Evolutionary conservation across 208 protist genomes (phyloP).

Genomic region (Novymonas esmeraldas): DNA sequence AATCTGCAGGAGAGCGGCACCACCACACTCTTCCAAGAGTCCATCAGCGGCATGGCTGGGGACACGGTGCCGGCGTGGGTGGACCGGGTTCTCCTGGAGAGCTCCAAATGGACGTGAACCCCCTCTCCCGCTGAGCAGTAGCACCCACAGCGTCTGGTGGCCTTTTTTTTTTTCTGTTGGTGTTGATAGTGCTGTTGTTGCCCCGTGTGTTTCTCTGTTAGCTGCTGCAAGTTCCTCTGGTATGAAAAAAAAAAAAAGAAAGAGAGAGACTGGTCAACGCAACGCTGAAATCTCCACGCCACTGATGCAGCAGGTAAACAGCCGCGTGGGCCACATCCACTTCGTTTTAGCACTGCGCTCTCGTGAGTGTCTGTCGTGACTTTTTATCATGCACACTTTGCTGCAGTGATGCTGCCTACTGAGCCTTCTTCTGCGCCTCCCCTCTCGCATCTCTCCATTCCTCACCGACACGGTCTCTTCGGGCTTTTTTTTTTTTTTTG

Average conservation of each 20-base stretch:
- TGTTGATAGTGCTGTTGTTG: neutral
- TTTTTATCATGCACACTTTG: too few relatives aligned
- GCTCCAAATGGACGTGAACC: neutral
- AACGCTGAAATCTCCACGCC: too few relatives aligned
- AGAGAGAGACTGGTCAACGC: too few relatives aligned
- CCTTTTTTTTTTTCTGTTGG: slow-evolving; percentile 8
- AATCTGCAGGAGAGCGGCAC: slow-evolving; percentile 60
- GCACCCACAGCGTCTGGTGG: too few relatives aligned
- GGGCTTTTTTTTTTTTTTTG: neutral
- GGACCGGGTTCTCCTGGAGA: slow-evolving; percentile 40
- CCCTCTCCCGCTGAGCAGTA: too few relatives aligned
- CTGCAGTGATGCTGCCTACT: too few relatives aligned
- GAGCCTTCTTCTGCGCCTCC: neutral
- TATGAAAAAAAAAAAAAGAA: slow-evolving; percentile 2
- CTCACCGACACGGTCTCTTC: too few relatives aligned
- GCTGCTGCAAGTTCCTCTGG: slow-evolving; percentile 2
- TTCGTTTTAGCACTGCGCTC: too few relatives aligned
- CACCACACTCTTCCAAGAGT: slow-evolving; percentile 44
- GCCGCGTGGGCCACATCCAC: too few relatives aligned
- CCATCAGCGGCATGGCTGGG: slow-evolving; percentile 52
- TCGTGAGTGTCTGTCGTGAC: too few relatives aligned
- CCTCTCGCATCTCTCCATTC: too few relatives aligned
- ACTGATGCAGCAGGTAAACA: too few relatives aligned
- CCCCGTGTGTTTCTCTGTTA: slow-evolving; percentile 5
- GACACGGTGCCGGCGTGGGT: slow-evolving; percentile 65